Base-by-base conservation (phyloP, 257 asterid genomes). In the Solanum bulbocastanum region DNA sequence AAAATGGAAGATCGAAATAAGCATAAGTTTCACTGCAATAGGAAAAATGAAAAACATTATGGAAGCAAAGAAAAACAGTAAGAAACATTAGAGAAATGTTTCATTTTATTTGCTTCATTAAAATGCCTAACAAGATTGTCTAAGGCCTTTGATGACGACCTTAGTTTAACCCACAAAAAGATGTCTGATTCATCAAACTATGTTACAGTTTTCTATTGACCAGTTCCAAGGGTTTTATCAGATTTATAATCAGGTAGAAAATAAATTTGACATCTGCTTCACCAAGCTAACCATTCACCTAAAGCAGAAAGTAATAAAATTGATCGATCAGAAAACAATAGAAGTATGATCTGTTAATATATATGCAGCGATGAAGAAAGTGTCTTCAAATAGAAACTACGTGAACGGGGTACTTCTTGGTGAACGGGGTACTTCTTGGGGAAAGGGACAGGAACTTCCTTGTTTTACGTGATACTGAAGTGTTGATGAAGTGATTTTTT, bases 1-100 rank as follows among this genome's bases (percentile, higher is more conserved):
- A 89, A 83, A 89, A 89, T 32, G 89, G 90, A 23, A 89, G 87
- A 65, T 75, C 83, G 86, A 33, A 89, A 76, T 83, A 89, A 16
- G 89, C 83, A 75, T 89, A 86, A 36, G 86, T 89, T 82, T 89
- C 90, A 58, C 89, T 89, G 87, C 75, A 37, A 33, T 12, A 58
- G 65, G 23, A 71, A 52, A 68, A 33, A 62, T 49, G 36, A 83
- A 66, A 20, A 20, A 27, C 36, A 25, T 78, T 30, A 65, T 13
- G 10, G 68, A 83, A 74, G 16, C 9, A 78, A 22, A 37, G 72
- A 39, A 33, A 22, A 76, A 39, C 56, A 68, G 65, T 88, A 33
- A 88, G 88, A 86, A 16, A 68, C 8, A 33, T 52, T 32, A 83
- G 73, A 83, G 58, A 58, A 83, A 58, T 37, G 25, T 83, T 22